Evolutionary conservation across 2,329 filamentous ascomycete genomes (phyloP).

Genomic region (Hymenoscyphus scutula): DNA sequence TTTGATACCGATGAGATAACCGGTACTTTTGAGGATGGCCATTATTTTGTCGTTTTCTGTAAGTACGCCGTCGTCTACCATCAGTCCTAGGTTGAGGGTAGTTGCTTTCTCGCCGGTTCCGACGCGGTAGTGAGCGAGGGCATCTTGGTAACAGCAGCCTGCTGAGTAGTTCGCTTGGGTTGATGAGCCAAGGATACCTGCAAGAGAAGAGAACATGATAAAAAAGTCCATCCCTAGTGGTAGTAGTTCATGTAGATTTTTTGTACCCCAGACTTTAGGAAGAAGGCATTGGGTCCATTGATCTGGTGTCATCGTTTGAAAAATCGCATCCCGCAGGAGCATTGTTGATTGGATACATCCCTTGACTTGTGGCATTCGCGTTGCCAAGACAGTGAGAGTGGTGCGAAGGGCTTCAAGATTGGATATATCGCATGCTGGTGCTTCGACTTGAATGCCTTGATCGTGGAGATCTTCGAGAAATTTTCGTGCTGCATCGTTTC

Average conservation of each 20-base stretch:
- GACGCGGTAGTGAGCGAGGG: conserved; percentile 17
- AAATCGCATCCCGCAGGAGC: conserved; percentile 37
- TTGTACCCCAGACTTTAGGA: conserved; percentile 36
- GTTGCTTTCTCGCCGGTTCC: conserved; percentile 16
- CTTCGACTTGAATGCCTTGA: conserved; percentile 42
- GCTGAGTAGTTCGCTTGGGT: conserved; percentile 21
- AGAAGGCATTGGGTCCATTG: conserved; percentile 37
- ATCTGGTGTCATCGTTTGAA: conserved; percentile 37
- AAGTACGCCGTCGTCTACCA: conserved; percentile 25
- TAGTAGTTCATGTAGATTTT: conserved; percentile 23
- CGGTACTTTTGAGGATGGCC: background rate
- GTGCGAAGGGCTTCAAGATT: conserved; percentile 30
- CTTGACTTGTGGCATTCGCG: conserved; percentile 33
- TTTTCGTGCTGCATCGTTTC: background rate
- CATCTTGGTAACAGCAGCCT: conserved; percentile 34
- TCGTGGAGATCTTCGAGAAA: conserved; percentile 15
- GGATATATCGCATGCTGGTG: conserved; percentile 48
- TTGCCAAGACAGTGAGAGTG: background rate
- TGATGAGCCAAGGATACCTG: conserved; percentile 19
- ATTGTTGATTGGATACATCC: conserved; percentile 48
- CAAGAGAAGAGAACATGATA: conserved; percentile 37
- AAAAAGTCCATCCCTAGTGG: conserved; percentile 19
- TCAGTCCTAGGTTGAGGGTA: conserved; percentile 19
- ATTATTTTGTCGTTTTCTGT: conserved; percentile 25
- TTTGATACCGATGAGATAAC: background rate